Evolutionary conservation across 1,284 basidiomycete genomes (phyloP).

Genomic region (Cronartium quercuum): DNA sequence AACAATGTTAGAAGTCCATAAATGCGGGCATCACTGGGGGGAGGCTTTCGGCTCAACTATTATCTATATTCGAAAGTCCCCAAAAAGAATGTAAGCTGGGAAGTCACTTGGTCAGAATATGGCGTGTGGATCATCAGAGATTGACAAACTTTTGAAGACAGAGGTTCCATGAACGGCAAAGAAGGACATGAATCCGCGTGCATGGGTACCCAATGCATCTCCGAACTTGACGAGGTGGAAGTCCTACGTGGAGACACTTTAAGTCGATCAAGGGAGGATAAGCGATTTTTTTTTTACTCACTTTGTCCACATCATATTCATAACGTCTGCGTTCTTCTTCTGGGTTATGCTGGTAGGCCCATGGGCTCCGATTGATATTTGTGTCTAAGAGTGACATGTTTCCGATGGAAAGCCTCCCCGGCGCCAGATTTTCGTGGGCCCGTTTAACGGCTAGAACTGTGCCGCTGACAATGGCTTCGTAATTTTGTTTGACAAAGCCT

Average conservation of each 20-base stretch:
- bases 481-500: slow-evolving; percentile 60
- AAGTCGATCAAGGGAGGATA: background rate
- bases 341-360: slow-evolving; percentile 67
- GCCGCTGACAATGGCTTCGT: slow-evolving; percentile 64
- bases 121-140: background rate
- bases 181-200: slow-evolving; percentile 64
- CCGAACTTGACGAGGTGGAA: slow-evolving; percentile 63
- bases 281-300: background rate
- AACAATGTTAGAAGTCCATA: background rate
- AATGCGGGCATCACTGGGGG: too few relatives aligned
- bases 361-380: slow-evolving; percentile 68
- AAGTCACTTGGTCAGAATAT: too few relatives aligned
- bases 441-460: slow-evolving; percentile 63
- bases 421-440: slow-evolving; percentile 61
- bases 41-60: background rate
- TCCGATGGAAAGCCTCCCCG: slow-evolving; percentile 60
- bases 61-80: background rate
- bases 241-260: slow-evolving; percentile 46
- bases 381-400: slow-evolving; percentile 61
- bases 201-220: slow-evolving; percentile 56
- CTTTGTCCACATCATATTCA: slow-evolving; percentile 63
- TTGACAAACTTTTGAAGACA: slow-evolving; percentile 58
- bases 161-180: slow-evolving; percentile 75
- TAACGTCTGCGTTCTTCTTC: slow-evolving; percentile 61
- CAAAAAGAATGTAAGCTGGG: too few relatives aligned